Conservation (phyloP, 1,284 basidiomycete genomes). For the Sphagnurus paluster region DNA sequence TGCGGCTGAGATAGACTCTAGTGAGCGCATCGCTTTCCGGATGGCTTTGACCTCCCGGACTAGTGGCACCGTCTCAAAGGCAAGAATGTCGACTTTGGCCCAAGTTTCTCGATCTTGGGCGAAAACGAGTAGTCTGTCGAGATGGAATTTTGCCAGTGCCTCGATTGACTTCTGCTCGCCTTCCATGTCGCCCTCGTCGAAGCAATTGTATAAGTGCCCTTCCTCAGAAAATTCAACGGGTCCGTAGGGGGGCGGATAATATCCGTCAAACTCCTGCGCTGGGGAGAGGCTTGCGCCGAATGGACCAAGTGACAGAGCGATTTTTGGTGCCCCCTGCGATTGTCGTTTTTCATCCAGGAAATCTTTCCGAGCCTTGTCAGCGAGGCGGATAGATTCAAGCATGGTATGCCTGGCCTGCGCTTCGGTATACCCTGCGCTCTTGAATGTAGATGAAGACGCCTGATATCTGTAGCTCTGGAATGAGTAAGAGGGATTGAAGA, state of each 20-base stretch:
- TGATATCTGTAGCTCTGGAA: conserved; percentile 54
- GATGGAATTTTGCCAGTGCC: conserved; percentile 67
- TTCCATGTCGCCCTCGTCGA: conserved; percentile 30
- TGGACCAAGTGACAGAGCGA: conserved; percentile 74
- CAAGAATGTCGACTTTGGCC: conserved; percentile 61
- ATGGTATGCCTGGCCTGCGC: conserved; percentile 49
- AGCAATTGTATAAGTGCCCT: conserved; percentile 43
- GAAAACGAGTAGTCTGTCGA: conserved; percentile 61
- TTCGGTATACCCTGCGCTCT: conserved; percentile 48
- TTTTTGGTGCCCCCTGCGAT: conserved; percentile 30
- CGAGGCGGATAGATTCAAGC: conserved; percentile 55
- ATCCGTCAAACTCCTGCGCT: conserved; percentile 73
- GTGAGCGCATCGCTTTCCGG: conserved; percentile 52
- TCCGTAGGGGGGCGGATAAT: conserved; percentile 77
- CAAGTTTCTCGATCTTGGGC: conserved; percentile 49
- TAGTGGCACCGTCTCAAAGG: conserved; percentile 82
- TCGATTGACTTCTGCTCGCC: conserved; percentile 40
- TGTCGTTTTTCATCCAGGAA: conserved; percentile 30
- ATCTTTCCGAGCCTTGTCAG: conserved; percentile 42
- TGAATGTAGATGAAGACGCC: conserved; percentile 56
- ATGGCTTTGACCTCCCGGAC: conserved; percentile 68
- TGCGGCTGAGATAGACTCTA: conserved; percentile 29
- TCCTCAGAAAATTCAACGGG: conserved; percentile 43
- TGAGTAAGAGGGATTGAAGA: neutral
- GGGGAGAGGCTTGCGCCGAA: conserved; percentile 70